A percentile compares a stretch with the other conserved stretches of the same genome.
These are phyloP conservation scores for Xylariales sp. DNA, from an alignment of 2,329 filamentous ascomycete species.

Conservation along the genomic window DNA sequence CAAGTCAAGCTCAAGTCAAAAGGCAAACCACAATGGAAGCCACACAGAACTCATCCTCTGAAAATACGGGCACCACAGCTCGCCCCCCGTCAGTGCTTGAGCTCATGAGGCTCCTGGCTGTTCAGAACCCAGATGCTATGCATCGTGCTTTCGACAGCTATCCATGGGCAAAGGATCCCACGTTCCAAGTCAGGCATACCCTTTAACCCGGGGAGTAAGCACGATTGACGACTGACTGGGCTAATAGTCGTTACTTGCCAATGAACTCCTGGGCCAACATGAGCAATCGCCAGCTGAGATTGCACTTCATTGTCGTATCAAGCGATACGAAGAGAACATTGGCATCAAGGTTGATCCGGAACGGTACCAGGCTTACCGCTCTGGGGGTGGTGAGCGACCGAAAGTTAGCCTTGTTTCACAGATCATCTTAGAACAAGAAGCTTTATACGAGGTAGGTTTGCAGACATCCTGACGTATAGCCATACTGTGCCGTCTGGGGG, in stretches of 20 bases:
- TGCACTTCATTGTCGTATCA: conserved; percentile 8
- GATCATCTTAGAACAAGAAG: conserved; percentile 10
- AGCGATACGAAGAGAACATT: conserved; percentile 10
- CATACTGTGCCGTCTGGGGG: no score
- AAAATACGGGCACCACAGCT: background rate
- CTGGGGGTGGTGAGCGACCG: background rate
- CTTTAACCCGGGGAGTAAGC: no score
- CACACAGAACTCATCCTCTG: background rate
- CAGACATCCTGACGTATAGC: no score
- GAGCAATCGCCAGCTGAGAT: conserved; percentile 1
- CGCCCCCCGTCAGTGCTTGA: conserved; percentile 9
- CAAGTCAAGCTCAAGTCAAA: no score
- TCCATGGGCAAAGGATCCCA: conserved; percentile 11
- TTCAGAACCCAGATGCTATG: conserved; percentile 17
- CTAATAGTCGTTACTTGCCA: conserved; percentile 9
- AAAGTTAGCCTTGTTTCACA: conserved; percentile 7
- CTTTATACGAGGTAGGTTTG: conserved; percentile 9
- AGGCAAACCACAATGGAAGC: conserved; percentile 2
- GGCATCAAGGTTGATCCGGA: conserved; percentile 8
- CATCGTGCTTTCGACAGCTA: conserved; percentile 12
- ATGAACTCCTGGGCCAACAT: conserved; percentile 4
- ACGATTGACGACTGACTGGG: no score
- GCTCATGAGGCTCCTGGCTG: conserved; percentile 20
- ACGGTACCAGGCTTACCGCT: conserved; percentile 8
- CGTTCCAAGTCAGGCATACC: conserved; percentile 7